Conservation (phyloP, 2,329 filamentous ascomycete species). For the Capronia epimyces region DNA sequence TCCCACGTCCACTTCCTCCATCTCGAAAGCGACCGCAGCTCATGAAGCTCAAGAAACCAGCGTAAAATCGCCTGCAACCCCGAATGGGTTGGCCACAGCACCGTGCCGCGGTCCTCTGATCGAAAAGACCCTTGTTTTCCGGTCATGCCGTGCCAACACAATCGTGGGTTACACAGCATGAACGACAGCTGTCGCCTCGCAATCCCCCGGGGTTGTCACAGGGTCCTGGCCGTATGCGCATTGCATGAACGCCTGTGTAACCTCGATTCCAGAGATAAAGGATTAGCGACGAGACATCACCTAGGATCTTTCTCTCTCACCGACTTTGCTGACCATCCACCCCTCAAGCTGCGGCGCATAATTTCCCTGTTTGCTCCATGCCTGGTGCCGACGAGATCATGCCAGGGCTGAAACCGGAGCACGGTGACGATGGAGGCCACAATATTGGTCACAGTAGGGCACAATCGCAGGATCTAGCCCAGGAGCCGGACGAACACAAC, state of each 20-base stretch:
- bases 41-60: neutral
- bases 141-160: neutral
- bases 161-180: slow-evolving; percentile 16
- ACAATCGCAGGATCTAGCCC: neutral
- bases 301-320: slow-evolving; percentile 8
- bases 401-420: neutral
- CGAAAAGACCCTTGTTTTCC: slow-evolving; percentile 9
- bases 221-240: neutral
- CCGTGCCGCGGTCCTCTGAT: neutral
- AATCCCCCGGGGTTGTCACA: slow-evolving; percentile 22
- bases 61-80: neutral
- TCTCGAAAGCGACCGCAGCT: neutral
- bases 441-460: neutral
- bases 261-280: slow-evolving; percentile 4
- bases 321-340: slow-evolving; percentile 13
- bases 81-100: neutral
- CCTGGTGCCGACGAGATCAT: neutral
- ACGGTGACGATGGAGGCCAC: neutral
- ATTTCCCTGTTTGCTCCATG: neutral
- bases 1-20: neutral
- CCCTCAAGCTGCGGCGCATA: neutral
- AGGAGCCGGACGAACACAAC: neutral
- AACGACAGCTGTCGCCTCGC: slow-evolving; percentile 4
- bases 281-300: neutral
- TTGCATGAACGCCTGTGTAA: slow-evolving; percentile 6